phyloP scores from a whole-genome alignment of 1,139 yeast species.

The Petasospora rhodanensis region DNA sequence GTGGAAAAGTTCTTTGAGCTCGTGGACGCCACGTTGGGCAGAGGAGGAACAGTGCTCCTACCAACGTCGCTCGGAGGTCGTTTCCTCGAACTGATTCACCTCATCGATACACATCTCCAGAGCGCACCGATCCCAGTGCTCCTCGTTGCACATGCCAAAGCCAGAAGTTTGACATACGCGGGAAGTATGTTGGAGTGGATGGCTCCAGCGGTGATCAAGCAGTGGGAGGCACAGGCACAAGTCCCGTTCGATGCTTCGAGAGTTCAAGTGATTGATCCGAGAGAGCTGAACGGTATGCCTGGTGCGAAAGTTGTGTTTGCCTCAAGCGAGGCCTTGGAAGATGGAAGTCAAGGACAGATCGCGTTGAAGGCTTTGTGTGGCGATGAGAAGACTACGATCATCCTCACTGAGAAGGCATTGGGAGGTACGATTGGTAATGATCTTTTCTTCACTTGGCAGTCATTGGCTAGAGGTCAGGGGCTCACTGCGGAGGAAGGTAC shows the following conservation, averaged over 20 bases:
- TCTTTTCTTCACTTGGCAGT: slow-evolving; percentile 56
- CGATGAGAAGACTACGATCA: slow-evolving; percentile 61
- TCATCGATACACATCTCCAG: slow-evolving; percentile 49
- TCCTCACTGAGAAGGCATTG: slow-evolving; percentile 64
- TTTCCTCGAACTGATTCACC: slow-evolving; percentile 70
- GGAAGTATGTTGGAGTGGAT: slow-evolving; percentile 94
- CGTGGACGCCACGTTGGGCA: slow-evolving; percentile 62
- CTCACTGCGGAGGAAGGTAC: slow-evolving; percentile 51
- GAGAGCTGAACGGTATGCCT: slow-evolving; percentile 49
- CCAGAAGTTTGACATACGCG: slow-evolving; percentile 76
- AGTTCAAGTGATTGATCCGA: slow-evolving; percentile 54
- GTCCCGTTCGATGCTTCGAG: slow-evolving; percentile 67
- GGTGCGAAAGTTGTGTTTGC: slow-evolving; percentile 85
- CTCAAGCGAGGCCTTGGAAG: slow-evolving; percentile 63
- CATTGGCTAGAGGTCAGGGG: slow-evolving; percentile 26
- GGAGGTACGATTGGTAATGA: slow-evolving; percentile 37
- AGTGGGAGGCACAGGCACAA: slow-evolving; percentile 71
- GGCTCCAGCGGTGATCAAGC: slow-evolving; percentile 73
- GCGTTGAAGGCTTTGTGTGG: slow-evolving; percentile 57
- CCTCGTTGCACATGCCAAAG: slow-evolving; percentile 72
- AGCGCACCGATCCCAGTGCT: slow-evolving; percentile 57
- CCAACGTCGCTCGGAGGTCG: slow-evolving; percentile 87
- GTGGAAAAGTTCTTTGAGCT: slow-evolving; percentile 59
- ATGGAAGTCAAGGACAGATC: slow-evolving; percentile 58
- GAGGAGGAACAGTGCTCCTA: slow-evolving; percentile 70